A percentile compares a stretch with the other conserved stretches of the same genome.
Evolutionary conservation across 2,329 filamentous ascomycete genomes (phyloP).

Genomic region (Rhynchosporium graminicola): DNA sequence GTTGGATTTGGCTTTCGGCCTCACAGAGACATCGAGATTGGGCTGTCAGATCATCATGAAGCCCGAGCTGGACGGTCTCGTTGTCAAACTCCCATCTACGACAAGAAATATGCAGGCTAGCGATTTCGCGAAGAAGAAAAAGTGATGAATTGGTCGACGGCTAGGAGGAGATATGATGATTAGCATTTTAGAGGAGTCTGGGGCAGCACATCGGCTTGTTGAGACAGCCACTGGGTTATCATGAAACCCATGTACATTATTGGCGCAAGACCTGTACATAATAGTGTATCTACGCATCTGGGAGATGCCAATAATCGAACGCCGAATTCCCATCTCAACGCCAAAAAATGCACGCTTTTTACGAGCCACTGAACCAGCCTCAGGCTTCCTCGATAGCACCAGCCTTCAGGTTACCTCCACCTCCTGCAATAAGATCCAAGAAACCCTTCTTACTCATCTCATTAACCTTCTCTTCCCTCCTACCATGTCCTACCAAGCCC

Average conservation of each 20-base stretch:
- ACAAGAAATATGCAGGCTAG: conserved; percentile 94
- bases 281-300: conserved; percentile 17
- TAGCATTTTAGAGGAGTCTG: conserved; percentile 15
- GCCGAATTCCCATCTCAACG: conserved; percentile 34
- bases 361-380: background rate
- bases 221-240: conserved; percentile 30
- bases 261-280: conserved; percentile 26
- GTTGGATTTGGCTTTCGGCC: conserved; percentile 72
- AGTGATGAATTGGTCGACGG: conserved; percentile 6
- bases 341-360: conserved; percentile 22
- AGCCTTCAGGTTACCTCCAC: conserved; percentile 61
- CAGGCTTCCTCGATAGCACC: conserved; percentile 48
- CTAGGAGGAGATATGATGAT: background rate
- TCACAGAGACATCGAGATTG: conserved; percentile 66
- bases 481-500: conserved; percentile 75
- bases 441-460: conserved; percentile 98
- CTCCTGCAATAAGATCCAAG: conserved; percentile 79
- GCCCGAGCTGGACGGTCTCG: conserved; percentile 83
- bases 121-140: conserved; percentile 66
- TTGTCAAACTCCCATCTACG: conserved; percentile 86
- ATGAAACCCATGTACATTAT: conserved; percentile 33
- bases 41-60: conserved; percentile 72
- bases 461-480: conserved; percentile 83
- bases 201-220: conserved; percentile 11
- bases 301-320: conserved; percentile 23